A percentile compares a stretch with the other conserved stretches of the same genome.
These are phyloP conservation scores for Malus hybrid DNA, from an alignment of 331 rosid genomes.

Conservation along the genomic window DNA sequence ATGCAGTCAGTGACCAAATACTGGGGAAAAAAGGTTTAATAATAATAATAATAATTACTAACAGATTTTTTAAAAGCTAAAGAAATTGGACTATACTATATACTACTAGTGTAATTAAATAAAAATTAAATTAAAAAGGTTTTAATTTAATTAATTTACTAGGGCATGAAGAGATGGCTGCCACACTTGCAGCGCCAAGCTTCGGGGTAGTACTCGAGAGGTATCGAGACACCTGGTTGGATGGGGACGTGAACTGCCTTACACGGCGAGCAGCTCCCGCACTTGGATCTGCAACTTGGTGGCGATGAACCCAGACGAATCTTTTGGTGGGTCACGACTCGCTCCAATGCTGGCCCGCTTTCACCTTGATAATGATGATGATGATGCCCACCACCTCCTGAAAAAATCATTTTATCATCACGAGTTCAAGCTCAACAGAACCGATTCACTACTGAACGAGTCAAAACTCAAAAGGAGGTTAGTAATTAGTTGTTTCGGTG, in stretches of 20 bases:
- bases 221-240: constrained; percentile 57
- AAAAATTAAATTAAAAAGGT: not conserved
- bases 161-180: constrained; percentile 70
- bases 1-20: not conserved
- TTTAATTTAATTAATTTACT: not conserved
- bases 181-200: constrained; percentile 99
- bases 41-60: not conserved
- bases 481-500: not conserved
- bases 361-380: not conserved
- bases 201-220: constrained; percentile 89
- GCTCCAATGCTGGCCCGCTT: not conserved
- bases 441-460: not conserved
- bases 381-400: constrained; percentile 15
- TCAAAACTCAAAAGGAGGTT: not conserved
- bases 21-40: not conserved
- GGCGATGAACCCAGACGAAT: constrained; percentile 61
- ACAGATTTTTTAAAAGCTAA: not conserved
- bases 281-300: constrained; percentile 78
- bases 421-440: not conserved
- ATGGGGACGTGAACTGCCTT: constrained; percentile 72
- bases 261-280: constrained; percentile 81
- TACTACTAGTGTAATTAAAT: constrained; percentile 4
- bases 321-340: constrained; percentile 14
- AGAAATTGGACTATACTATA: not conserved
- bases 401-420: not conserved